Evolutionary conservation across 805 yeast species (phyloP).

Genomic region (Yarrowia sp.): DNA sequence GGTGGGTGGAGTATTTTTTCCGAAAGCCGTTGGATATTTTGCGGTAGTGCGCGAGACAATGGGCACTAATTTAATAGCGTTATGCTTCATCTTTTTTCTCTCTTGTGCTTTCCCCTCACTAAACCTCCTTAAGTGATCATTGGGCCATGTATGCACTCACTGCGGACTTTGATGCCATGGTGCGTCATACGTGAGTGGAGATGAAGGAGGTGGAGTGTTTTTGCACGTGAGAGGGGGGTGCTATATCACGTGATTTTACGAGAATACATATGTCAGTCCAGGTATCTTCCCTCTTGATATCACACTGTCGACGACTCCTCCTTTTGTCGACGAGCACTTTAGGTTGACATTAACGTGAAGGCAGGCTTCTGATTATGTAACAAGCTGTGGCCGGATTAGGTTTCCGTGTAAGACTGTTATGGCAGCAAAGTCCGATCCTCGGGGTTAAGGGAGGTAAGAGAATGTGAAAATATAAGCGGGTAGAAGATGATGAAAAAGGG

Average conservation of each 20-base stretch:
- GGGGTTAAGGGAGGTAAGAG: no score
- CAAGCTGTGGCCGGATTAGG: not conserved
- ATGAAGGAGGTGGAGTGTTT: no score
- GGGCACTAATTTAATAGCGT: no score
- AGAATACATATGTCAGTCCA: no score
- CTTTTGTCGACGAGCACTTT: not conserved
- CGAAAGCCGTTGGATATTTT: no score
- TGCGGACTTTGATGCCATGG: not conserved
- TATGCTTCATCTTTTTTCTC: no score
- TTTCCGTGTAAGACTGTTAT: not conserved
- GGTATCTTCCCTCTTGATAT: no score
- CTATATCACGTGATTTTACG: no score
- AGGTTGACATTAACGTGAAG: not conserved
- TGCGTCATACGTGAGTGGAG: conserved; percentile 1
- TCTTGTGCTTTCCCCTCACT: not conserved
- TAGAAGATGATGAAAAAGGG: no score
- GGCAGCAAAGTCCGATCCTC: conserved; percentile 13
- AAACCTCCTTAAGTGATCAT: not conserved
- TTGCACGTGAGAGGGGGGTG: no score
- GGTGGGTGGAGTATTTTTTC: not conserved
- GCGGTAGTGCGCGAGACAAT: no score
- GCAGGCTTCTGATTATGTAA: conserved; percentile 14
- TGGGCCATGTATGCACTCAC: not conserved
- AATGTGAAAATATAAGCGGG: not conserved
- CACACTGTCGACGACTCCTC: no score